Evolutionary conservation across 2,329 filamentous ascomycete genomes (phyloP), one percentile per base, ranked within the genome.

Genomic region (Teratosphaeria destructans): DNA sequence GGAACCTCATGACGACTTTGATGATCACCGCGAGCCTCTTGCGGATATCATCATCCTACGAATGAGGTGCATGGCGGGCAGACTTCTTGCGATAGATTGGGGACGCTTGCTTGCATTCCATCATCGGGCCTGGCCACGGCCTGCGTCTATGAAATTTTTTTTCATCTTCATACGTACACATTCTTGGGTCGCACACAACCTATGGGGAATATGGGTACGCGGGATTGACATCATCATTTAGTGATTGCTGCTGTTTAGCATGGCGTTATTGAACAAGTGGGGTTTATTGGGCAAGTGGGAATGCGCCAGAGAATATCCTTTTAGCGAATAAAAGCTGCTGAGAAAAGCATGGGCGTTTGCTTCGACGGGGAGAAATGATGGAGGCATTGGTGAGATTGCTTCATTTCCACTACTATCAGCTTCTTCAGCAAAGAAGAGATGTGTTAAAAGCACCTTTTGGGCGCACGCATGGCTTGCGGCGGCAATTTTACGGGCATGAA

Each of bases 241-340:
- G 16, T 49, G 43, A 49, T 49, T 23, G 27, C 53, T 54, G 53
- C 53, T 54, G 53, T 54, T 54, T 54, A 54, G 53, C 53, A 54
- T 32, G 53, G 53, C 53, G 53, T 54, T 54, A 49, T 23, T 49
- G 43, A 49, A 49, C 23, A 43, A 32, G 5, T 12, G 43, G n/a
- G 43, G 43, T 23, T 49, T 11, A 49, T 49, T 23, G 43, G 43
- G 19, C 43, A 49, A 23, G 11, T 10, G 43, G 43, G 43, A 49
- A 19, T 10, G 16, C 37, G 43, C 43, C 43, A 49, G 43, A 49
- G 19, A 49, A 49, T 49, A 49, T 49, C 43, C 19, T 16, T 49
- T 49, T 23, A 49, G 43, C 43, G 43, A 43, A 49, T 23, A 23
- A 49, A 49, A 49, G 43, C 43, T 49, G 43, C 43, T 49, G 16